Conservation (phyloP, 164 flowering plant genomes). For the Annona cherimola region DNA sequence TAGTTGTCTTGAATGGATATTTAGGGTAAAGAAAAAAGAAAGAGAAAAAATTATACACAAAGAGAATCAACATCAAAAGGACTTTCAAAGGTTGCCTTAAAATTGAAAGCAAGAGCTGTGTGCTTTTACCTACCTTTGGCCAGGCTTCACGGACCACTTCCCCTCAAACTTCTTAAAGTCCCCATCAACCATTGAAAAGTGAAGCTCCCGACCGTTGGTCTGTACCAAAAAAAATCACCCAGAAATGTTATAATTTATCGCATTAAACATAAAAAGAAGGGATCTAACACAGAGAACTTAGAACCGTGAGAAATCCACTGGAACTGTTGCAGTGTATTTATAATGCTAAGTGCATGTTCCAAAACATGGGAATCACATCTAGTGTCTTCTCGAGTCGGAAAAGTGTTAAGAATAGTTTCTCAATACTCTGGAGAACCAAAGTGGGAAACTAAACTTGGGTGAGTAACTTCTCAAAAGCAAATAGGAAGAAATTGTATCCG, state of each 20-base stretch:
- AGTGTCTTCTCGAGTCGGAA: too few species aligned
- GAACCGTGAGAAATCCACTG: background rate
- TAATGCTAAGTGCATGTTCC: too few species aligned
- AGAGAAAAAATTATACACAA: background rate
- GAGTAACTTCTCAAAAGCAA: too few species aligned
- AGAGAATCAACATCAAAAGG: background rate
- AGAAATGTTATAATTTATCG: background rate
- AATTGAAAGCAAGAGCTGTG: background rate
- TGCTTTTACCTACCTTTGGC: constrained; percentile 42
- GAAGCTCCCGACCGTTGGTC: constrained; percentile 68
- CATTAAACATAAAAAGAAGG: background rate
- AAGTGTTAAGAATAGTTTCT: too few species aligned
- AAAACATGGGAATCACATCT: too few species aligned
- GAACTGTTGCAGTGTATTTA: background rate
- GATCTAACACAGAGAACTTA: background rate
- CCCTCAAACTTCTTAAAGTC: constrained; percentile 98
- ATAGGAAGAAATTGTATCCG: too few species aligned
- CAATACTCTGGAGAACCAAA: too few species aligned
- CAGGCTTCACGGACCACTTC: constrained; percentile 74
- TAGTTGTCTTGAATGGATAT: background rate
- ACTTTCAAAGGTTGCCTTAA: background rate
- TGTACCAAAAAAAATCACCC: constrained; percentile 20
- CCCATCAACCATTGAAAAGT: constrained; percentile 93
- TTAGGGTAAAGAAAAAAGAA: background rate
- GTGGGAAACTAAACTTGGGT: too few species aligned